phyloP scores from a whole-genome alignment of 2,329 filamentous ascomycete species.

The Didymella pinodella region DNA sequence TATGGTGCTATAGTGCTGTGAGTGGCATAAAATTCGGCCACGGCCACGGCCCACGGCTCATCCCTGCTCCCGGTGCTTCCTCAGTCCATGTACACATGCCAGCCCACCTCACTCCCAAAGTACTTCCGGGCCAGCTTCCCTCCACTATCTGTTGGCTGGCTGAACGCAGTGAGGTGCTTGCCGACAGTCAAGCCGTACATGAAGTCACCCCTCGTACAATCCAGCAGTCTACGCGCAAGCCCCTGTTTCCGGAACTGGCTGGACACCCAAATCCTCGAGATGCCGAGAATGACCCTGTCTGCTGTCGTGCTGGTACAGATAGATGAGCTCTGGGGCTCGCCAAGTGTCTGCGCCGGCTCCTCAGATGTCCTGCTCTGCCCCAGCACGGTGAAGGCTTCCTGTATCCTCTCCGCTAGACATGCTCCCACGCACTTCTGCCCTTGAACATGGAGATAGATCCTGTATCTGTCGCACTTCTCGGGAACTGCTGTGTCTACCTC shows the following conservation, averaged over 20 bases:
- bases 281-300: constrained; percentile 63
- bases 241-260: constrained; percentile 63
- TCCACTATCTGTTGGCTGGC: constrained; percentile 70
- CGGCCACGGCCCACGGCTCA: constrained; percentile 2
- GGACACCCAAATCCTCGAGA: constrained; percentile 72
- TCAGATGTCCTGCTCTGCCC: constrained; percentile 30
- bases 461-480: constrained; percentile 59
- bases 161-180: constrained; percentile 67
- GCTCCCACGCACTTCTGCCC: constrained; percentile 69
- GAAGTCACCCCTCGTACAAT: constrained; percentile 64
- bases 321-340: constrained; percentile 38
- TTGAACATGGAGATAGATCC: constrained; percentile 68
- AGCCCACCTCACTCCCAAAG: constrained; percentile 63
- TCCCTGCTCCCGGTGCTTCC: not conserved
- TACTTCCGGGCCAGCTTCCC: constrained; percentile 65
- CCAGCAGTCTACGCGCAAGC: constrained; percentile 65
- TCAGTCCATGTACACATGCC: constrained; percentile 70
- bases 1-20: not conserved
- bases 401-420: constrained; percentile 68
- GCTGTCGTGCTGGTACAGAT: constrained; percentile 56
- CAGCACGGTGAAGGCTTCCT: constrained; percentile 62
- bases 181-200: constrained; percentile 63
- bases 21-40: constrained; percentile 2
- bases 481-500: constrained; percentile 42
- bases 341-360: constrained; percentile 25